Percentiles rank a stretch among this genome's conserved stretches.
These are phyloP conservation scores for Scleroderma citrinum DNA, from an alignment of 768 basidiomycete species.

Conservation along the genomic window DNA sequence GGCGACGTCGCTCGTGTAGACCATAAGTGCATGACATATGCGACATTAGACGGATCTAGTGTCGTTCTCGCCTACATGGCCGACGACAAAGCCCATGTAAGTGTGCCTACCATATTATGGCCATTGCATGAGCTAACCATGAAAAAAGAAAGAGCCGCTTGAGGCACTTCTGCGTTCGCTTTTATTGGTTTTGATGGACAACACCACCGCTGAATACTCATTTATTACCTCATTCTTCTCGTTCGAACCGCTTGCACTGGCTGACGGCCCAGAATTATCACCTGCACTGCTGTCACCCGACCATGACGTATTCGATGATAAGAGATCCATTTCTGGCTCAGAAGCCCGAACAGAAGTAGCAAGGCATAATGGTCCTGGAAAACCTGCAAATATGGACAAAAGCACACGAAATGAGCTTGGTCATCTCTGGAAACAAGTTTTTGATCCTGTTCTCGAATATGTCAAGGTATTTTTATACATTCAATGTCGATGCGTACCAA, in stretches of 20 bases:
- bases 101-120: constrained; percentile 22
- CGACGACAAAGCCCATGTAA: constrained; percentile 81
- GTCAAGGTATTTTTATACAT: constrained; percentile 46
- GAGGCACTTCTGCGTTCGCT: constrained; percentile 85
- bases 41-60: constrained; percentile 73
- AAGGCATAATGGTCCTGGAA: constrained; percentile 14
- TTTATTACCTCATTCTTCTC: constrained; percentile 86
- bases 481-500: background rate
- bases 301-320: constrained; percentile 31
- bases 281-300: constrained; percentile 38
- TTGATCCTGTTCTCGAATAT: constrained; percentile 89
- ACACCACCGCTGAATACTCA: constrained; percentile 86
- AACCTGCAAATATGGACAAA: constrained; percentile 39
- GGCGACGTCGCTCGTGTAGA: constrained; percentile 36
- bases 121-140: constrained; percentile 9
- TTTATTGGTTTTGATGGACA: constrained; percentile 89
- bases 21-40: constrained; percentile 54
- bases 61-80: constrained; percentile 84
- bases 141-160: constrained; percentile 63
- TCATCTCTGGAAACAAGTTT: constrained; percentile 83
- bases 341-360: constrained; percentile 39
- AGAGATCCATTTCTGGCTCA: constrained; percentile 42
- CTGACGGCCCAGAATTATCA: constrained; percentile 34
- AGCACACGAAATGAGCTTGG: constrained; percentile 57
- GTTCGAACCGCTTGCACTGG: constrained; percentile 24